Evolutionary conservation across 345 rosid genomes (phyloP), one percentile per base, ranked within the genome.

Genomic region (Pseudoturritis turrita): DNA sequence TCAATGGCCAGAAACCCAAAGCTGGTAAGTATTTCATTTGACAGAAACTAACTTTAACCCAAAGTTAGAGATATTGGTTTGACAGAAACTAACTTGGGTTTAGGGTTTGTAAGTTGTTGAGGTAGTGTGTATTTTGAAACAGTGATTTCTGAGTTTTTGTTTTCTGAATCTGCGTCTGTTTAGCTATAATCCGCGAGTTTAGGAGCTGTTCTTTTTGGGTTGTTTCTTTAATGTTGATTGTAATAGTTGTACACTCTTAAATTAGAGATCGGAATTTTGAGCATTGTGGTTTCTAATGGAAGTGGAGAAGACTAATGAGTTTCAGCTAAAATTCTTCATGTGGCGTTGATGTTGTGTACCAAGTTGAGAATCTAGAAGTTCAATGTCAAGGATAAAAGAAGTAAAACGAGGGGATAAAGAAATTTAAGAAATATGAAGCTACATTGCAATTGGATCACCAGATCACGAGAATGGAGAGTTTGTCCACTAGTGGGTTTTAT

Each of bases 401-500:
- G 33, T 10, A 10, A 46, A 47, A 55, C n/a, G n/a, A n/a, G n/a
- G n/a, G n/a, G n/a, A n/a, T n/a, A n/a, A n/a, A n/a, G n/a, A n/a
- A n/a, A n/a, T n/a, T n/a, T n/a, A 47, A 74, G 39, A 54, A 26
- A 3, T 31, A 28, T 56, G 63, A 52, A 60, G 50, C 63, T 68
- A 52, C 63, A 52, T 52, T 52, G 31, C 49, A 18, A 13, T 33
- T 18, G 35, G n/a, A 8, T 68, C 41, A 61, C 31, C 11, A 40
- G n/a, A n/a, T n/a, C n/a, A n/a, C n/a, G n/a, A n/a, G 25, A 41
- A 9, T 52, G 1, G 41, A 60, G 49, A 31, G 6, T 68, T 67
- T 52, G 55, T 67, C 49, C 62, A 51, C 56, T 66, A 8, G 62
- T 66, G 68, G 37, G 28, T 23, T 74, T 66, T 21, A n/a, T n/a